Evolutionary conservation across 441 rosid genomes (phyloP), one percentile per base, ranked within the genome.

Genomic region (Raphanus hybrid): DNA sequence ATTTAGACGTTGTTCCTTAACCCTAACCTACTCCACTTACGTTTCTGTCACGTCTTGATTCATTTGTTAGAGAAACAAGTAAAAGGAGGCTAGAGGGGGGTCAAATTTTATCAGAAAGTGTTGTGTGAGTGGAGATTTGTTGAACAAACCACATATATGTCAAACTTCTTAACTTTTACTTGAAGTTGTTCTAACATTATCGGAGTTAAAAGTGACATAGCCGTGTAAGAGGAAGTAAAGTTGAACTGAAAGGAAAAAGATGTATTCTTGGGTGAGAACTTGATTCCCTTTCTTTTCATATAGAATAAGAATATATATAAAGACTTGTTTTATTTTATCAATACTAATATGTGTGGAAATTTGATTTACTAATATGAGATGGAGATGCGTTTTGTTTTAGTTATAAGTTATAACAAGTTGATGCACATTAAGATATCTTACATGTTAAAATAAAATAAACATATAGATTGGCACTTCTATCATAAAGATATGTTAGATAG

Each of bases 11-110:
- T 78, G 50, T 41, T 67, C 18, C 15, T 39, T 37, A 73, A 62
- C 81, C 78, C 70, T 78, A 73, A 78, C 66, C 66, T 78, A 73
- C 69, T 71, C 32, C 55, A 71, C 71, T 77, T 71, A 37, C 76
- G 76, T 72, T 71, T 66, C 63, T 45, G 57, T 23, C 73, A 72
- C 67, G 77, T 52, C 59, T 60, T 67, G 81, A 73, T 71, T 65
- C 41, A 71, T 70, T 67, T 67, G 50, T 37, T 60, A 11, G 69
- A 59, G 69, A 61, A 60, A 23, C 45, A 34, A 59, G 69, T 71
- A 58, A 74, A 3, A 55, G 12, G 58, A 52, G 52, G 27, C 26
- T 70, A 7, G 34, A 55, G 39, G 60, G 67, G 45, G 67, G 67
- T 65, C 62, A 59, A 55, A 71, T 71, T 52, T 71, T 55, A 20